These are phyloP conservation scores for Cadophora sp. DNA, from an alignment of 2,329 filamentous ascomycete genomes.

Conservation along the genomic window DNA sequence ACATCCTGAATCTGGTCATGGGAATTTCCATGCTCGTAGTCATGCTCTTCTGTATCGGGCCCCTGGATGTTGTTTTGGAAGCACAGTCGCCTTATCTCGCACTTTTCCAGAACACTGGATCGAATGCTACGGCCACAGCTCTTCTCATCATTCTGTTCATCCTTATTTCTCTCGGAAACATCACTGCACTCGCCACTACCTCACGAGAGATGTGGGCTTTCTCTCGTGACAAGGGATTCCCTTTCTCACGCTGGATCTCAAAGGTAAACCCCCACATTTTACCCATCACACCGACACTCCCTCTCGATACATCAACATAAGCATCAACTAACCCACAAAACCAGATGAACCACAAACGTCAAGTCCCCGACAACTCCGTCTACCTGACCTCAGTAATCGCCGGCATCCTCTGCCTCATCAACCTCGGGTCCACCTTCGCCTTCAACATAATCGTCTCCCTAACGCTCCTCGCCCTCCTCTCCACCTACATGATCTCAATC, in stretches of 20 bases:
- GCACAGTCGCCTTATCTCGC: constrained; percentile 47
- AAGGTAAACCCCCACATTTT: constrained; percentile 40
- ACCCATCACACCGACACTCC: background rate
- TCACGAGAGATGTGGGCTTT: constrained; percentile 52
- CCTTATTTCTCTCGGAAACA: constrained; percentile 48
- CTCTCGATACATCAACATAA: background rate
- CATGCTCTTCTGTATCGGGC: constrained; percentile 47
- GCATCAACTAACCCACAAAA: background rate
- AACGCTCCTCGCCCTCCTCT: constrained; percentile 56
- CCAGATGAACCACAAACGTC: constrained; percentile 45
- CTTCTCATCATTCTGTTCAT: constrained; percentile 54
- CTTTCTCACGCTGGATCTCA: constrained; percentile 50
- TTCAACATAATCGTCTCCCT: constrained; percentile 62
- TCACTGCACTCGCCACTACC: constrained; percentile 47
- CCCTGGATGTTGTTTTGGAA: constrained; percentile 50
- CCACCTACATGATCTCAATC: constrained; percentile 58
- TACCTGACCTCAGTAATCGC: constrained; percentile 36
- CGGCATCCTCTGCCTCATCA: constrained; percentile 48
- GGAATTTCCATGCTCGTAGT: constrained; percentile 50
- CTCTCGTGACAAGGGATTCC: constrained; percentile 52
- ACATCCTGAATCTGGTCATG: constrained; percentile 54
- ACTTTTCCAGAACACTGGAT: constrained; percentile 54
- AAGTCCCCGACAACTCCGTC: constrained; percentile 38
- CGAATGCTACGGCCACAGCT: constrained; percentile 51
- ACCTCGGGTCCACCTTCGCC: constrained; percentile 57